phyloP scores from a whole-genome alignment of 192 early-diverging fungal genomes.

The Coemansia sp. region DNA sequence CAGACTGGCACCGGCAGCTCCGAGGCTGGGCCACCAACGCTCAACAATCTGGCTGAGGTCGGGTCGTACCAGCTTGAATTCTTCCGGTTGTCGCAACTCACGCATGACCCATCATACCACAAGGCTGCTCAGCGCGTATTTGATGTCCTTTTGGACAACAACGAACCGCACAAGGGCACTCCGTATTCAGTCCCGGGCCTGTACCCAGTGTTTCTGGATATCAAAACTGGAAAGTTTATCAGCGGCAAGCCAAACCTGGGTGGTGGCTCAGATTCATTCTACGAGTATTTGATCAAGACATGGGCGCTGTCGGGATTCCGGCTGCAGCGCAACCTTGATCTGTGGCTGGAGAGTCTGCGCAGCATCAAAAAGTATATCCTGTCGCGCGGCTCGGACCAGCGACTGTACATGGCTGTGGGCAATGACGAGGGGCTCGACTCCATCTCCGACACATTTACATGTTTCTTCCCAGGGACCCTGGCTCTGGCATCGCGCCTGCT shows the following conservation, averaged over 20 bases:
- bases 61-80: conserved; percentile 70
- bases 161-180: conserved; percentile 38
- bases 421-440: conserved; percentile 51
- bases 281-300: conserved; percentile 93
- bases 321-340: conserved; percentile 47
- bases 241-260: conserved; percentile 72
- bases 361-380: conserved; percentile 47
- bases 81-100: conserved; percentile 79
- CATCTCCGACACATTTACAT: conserved; percentile 50
- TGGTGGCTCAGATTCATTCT: conserved; percentile 87
- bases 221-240: conserved; percentile 48
- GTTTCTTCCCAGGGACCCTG: conserved; percentile 52
- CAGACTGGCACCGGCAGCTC: conserved; percentile 55
- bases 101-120: conserved; percentile 80
- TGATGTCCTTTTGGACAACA: conserved; percentile 46
- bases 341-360: conserved; percentile 48
- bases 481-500: conserved; percentile 47
- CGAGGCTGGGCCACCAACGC: conserved; percentile 36
- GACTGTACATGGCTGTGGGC: conserved; percentile 52
- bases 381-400: conserved; percentile 41
- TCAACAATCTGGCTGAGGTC: conserved; percentile 52
- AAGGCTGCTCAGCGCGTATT: conserved; percentile 64
- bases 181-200: conserved; percentile 58
- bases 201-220: conserved; percentile 71
- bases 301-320: conserved; percentile 70